A percentile compares a stretch with the other conserved stretches of the same genome.
phyloP scores from a whole-genome alignment of 345 rosid genomes.

The Sapria himalayana region DNA sequence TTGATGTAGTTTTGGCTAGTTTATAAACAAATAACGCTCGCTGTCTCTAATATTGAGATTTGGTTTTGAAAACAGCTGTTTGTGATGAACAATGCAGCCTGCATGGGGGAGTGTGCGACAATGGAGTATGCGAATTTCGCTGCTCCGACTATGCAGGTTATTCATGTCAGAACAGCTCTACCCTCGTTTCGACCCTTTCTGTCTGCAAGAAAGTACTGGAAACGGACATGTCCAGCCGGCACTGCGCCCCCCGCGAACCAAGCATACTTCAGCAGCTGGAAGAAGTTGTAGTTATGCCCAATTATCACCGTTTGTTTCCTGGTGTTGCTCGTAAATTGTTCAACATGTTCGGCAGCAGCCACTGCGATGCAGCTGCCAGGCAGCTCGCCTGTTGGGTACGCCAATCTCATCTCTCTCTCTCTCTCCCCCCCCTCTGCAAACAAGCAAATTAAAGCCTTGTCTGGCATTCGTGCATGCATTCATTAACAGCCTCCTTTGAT shows the following conservation, averaged over 20 bases:
- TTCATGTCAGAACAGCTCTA: constrained; percentile 87
- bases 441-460: not conserved
- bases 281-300: constrained; percentile 93
- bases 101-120: constrained; percentile 98
- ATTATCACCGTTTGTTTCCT: constrained; percentile 74
- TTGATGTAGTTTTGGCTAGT: not conserved
- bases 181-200: constrained; percentile 56
- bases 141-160: constrained; percentile 99
- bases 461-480: no score
- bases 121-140: constrained; percentile 94
- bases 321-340: constrained; percentile 73
- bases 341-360: constrained; percentile 53
- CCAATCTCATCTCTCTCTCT: not conserved
- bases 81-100: constrained; percentile 98
- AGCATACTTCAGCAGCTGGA: constrained; percentile 88
- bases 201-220: constrained; percentile 73
- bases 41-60: constrained; percentile 2
- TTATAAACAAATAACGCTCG: not conserved
- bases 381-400: constrained; percentile 92
- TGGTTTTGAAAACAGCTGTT: constrained; percentile 34
- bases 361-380: constrained; percentile 79
- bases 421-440: not conserved
- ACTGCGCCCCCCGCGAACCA: constrained; percentile 88
- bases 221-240: constrained; percentile 56
- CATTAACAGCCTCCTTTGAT: no score